Evolutionary conservation across 257 asterid genomes (phyloP).

Genomic region (Penstemon eatonii): DNA sequence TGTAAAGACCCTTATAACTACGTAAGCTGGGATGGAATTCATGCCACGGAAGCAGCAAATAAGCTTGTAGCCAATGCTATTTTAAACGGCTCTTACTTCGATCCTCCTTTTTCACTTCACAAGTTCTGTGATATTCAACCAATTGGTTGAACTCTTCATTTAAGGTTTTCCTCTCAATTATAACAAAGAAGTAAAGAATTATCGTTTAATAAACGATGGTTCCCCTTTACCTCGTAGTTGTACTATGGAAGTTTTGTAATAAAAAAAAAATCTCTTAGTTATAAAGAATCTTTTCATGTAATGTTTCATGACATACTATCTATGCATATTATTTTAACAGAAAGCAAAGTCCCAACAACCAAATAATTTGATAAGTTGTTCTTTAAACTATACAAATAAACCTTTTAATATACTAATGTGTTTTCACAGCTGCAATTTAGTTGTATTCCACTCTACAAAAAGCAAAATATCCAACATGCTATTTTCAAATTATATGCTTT

Average conservation of each 20-base stretch:
- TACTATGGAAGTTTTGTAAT: too few species aligned
- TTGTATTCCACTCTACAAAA: too few species aligned
- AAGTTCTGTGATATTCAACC: conserved; percentile 29
- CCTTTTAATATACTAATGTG: too few species aligned
- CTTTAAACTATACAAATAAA: too few species aligned
- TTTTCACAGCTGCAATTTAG: too few species aligned
- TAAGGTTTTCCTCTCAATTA: not conserved
- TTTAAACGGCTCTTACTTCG: conserved; percentile 34
- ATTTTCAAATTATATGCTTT: too few species aligned
- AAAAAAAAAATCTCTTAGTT: too few species aligned
- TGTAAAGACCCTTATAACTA: conserved; percentile 64
- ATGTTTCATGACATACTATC: too few species aligned
- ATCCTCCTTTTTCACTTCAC: conserved; percentile 41
- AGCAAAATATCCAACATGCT: too few species aligned
- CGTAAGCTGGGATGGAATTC: conserved; percentile 81
- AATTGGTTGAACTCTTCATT: conserved; percentile 20
- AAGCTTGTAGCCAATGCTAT: conserved; percentile 47
- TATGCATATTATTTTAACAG: too few species aligned
- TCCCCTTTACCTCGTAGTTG: not conserved
- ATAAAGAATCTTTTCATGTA: too few species aligned
- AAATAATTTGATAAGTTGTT: too few species aligned
- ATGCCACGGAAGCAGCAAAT: conserved; percentile 86
- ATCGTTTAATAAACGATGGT: conserved; percentile 13
- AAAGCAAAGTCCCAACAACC: not conserved
- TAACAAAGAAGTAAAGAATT: not conserved